Conservation (phyloP, 176 grass and related monocot genomes). For the Triticum timopheevii region DNA sequence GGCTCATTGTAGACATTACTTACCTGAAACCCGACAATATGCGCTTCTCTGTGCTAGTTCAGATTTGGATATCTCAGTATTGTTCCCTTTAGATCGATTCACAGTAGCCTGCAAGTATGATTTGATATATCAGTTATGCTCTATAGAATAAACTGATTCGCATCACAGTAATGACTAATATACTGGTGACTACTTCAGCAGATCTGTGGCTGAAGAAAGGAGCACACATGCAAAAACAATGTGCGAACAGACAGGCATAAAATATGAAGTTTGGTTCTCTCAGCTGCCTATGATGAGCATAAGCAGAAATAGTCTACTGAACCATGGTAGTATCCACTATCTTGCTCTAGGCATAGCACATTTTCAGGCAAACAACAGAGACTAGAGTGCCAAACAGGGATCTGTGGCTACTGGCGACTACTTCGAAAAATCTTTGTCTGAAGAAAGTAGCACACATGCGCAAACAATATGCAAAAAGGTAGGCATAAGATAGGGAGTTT, state of each 20-base stretch:
- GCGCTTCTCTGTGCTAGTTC: conserved; percentile 94
- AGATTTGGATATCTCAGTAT: conserved; percentile 79
- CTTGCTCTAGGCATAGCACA: background rate
- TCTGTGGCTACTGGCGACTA: background rate
- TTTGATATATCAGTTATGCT: background rate
- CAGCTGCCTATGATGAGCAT: background rate
- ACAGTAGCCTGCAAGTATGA: conserved; percentile 68
- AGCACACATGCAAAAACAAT: conserved; percentile 6
- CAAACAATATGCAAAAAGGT: background rate
- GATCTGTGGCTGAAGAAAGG: background rate
- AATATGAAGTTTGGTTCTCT: background rate
- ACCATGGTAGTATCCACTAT: background rate
- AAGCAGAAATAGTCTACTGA: background rate
- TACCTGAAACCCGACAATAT: conserved; percentile 95
- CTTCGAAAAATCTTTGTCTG: background rate
- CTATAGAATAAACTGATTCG: background rate
- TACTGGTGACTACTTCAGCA: background rate
- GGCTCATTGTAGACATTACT: conserved; percentile 7
- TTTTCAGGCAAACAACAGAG: background rate
- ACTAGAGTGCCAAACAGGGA: background rate
- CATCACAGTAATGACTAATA: background rate
- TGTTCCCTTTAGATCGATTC: conserved; percentile 95
- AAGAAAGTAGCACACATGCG: conserved; percentile 15
- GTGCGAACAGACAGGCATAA: background rate
- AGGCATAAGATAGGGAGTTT: background rate